These are phyloP conservation scores for Chrysoporthe deuterocubensis DNA, from an alignment of 2,329 filamentous ascomycete genomes.

Conservation along the genomic window DNA sequence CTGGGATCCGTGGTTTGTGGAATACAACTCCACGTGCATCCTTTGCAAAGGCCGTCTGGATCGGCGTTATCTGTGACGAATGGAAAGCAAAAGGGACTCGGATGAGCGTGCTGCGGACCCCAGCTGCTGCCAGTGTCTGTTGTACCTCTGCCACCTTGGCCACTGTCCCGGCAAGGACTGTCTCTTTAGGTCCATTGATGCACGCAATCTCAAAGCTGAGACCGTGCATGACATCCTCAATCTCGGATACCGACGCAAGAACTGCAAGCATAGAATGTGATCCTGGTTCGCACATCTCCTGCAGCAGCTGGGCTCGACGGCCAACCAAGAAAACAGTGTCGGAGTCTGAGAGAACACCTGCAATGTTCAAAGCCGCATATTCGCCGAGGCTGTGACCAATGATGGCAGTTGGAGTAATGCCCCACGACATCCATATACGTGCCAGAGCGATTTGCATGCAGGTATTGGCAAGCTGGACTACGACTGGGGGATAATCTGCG, in stretches of 20 bases:
- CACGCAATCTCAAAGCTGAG: background rate
- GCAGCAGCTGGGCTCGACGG: slow-evolving; percentile 56
- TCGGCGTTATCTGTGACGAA: background rate
- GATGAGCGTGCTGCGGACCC: background rate
- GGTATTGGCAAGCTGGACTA: background rate
- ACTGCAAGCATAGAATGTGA: slow-evolving; percentile 67
- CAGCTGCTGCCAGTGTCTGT: too few relatives aligned
- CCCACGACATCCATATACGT: background rate
- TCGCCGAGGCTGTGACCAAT: slow-evolving; percentile 71
- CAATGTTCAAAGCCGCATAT: slow-evolving; percentile 68
- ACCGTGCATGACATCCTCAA: slow-evolving; percentile 28
- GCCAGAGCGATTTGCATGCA: background rate
- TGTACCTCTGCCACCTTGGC: background rate
- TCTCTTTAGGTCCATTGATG: background rate
- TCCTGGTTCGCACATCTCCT: slow-evolving; percentile 54
- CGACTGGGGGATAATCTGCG: background rate
- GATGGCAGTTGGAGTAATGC: slow-evolving; percentile 47
- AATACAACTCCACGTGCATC: background rate
- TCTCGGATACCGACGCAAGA: slow-evolving; percentile 45
- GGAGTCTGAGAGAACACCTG: slow-evolving; percentile 60
- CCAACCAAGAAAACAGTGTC: slow-evolving; percentile 65
- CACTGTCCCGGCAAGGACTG: background rate
- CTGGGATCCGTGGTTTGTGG: background rate
- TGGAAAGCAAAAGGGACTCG: slow-evolving; percentile 14
- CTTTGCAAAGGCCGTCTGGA: too few relatives aligned